Base-by-base conservation (phyloP, 345 rosid genomes). In the Brassica nigra region DNA sequence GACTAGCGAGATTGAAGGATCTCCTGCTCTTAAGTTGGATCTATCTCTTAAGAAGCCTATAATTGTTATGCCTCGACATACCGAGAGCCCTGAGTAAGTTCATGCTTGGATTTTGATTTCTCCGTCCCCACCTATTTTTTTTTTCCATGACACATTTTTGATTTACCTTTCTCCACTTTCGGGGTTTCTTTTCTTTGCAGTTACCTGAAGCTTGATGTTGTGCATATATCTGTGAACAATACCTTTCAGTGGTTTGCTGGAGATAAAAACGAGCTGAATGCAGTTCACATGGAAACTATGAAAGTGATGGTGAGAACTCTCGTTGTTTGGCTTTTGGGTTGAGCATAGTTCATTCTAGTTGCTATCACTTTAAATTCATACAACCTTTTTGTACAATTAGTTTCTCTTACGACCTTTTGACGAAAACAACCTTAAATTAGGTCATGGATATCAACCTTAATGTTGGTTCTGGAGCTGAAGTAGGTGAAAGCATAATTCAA, bases 151-250 rank as follows among this genome's bases (percentile, higher is more conserved):
- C 73, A n/a, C 82, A 66, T 58, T 31, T 75, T 75, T 68, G 64
- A 52, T 62, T 16, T 66, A 62, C 66, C 39, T 54, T 73, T 11
- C 71, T 54, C 71, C 69, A 37, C 59, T 47, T 20, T 77, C 80
- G 73, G 55, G 58, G 63, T 65, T 70, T 75, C 57, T 68, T 71
- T 70, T 66, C 16, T 67, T 81, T 75, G 66, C 91, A 95, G 99
- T 87, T 95, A 87, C 82, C 76, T 95, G 92, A 91, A 93, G 87
- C 97, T 95, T 64, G 99, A 95, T 85, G 92, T 95, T 59, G 97
- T 93, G 68, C 97, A 91, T 84, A 91, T 95, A 79, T 91, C 99
- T 12, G 89, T 95, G 57, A 82, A 72, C 75, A 95, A 93, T 81
- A 89, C 89, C 76, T 95, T 93, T 75, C 89, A 90, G 74, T 93